Percentiles rank a stretch among this genome's conserved stretches.
These are phyloP conservation scores for Colletotrichum orchidophilum DNA, from an alignment of 2,329 filamentous ascomycete species.

Conservation along the genomic window DNA sequence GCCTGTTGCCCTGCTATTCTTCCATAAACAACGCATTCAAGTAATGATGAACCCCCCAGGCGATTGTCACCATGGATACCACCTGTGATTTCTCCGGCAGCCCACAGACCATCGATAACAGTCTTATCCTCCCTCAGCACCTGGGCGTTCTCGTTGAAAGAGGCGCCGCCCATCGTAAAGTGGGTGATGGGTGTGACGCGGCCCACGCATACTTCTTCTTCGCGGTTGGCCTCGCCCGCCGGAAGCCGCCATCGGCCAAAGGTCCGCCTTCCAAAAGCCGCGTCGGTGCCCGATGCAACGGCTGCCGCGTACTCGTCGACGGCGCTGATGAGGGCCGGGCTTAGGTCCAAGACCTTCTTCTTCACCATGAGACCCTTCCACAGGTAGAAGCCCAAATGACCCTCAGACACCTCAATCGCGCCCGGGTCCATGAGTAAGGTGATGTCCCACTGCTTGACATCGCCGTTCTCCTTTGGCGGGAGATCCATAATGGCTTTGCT, in stretches of 20 bases:
- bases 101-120: conserved; percentile 66
- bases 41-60: conserved; percentile 67
- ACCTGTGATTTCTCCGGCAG: conserved; percentile 71
- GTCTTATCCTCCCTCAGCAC: conserved; percentile 53
- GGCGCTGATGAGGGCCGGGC: conserved; percentile 47
- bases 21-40: conserved; percentile 73
- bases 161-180: conserved; percentile 73
- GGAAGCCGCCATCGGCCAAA: conserved; percentile 66
- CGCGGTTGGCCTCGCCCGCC: conserved; percentile 52
- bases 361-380: conserved; percentile 70
- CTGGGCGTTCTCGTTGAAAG: conserved; percentile 62
- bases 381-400: conserved; percentile 70
- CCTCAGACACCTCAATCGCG: conserved; percentile 58
- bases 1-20: conserved; percentile 63
- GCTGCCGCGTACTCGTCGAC: conserved; percentile 60
- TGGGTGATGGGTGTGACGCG: conserved; percentile 71
- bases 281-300: conserved; percentile 49
- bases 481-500: conserved; percentile 60
- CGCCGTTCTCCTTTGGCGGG: conserved; percentile 39
- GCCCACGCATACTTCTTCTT: conserved; percentile 66
- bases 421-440: conserved; percentile 69
- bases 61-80: conserved; percentile 72
- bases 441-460: conserved; percentile 65
- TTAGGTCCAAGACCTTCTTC: conserved; percentile 61
- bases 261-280: conserved; percentile 56